Conservation (phyloP, 2,329 filamentous ascomycete genomes). For the Xylaria polymorpha region DNA sequence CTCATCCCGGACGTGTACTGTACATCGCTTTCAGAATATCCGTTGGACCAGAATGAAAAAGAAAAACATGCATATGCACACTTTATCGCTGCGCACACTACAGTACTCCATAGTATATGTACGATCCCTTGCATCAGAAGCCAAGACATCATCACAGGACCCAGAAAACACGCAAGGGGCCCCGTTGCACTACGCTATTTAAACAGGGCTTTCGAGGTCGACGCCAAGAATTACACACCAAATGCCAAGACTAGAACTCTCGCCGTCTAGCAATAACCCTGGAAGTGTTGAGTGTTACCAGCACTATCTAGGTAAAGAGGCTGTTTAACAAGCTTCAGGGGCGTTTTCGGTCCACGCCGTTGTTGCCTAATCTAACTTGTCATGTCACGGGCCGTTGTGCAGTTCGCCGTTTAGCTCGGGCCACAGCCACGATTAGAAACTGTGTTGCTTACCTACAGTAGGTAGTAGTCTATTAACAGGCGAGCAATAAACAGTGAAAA, state of each 20-base stretch:
- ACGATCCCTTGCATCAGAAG: conserved; percentile 37
- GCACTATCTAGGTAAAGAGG: background rate
- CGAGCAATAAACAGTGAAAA: background rate
- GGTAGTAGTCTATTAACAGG: background rate
- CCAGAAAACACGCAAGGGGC: conserved; percentile 8
- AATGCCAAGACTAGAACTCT: conserved; percentile 3
- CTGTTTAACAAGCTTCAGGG: conserved; percentile 8
- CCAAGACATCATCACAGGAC: conserved; percentile 26
- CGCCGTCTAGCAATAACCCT: conserved; percentile 1
- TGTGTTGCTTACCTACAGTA: background rate
- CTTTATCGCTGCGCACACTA: conserved; percentile 7
- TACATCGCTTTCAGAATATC: conserved; percentile 10
- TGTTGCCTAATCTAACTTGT: background rate
- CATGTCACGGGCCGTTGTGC: background rate
- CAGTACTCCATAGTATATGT: conserved; percentile 27
- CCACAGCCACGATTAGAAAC: background rate
- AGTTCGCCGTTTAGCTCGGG: conserved; percentile 2
- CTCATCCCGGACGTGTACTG: conserved; percentile 31
- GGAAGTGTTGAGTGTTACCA: background rate
- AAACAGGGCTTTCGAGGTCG: background rate
- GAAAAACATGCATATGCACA: conserved; percentile 25
- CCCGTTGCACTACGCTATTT: background rate
- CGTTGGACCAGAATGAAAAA: conserved; percentile 8
- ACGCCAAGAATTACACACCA: conserved; percentile 1
- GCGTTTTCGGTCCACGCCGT: background rate